phyloP scores from a whole-genome alignment of 2,329 filamentous ascomycete species.

The Pestalotiopsis sp. region DNA sequence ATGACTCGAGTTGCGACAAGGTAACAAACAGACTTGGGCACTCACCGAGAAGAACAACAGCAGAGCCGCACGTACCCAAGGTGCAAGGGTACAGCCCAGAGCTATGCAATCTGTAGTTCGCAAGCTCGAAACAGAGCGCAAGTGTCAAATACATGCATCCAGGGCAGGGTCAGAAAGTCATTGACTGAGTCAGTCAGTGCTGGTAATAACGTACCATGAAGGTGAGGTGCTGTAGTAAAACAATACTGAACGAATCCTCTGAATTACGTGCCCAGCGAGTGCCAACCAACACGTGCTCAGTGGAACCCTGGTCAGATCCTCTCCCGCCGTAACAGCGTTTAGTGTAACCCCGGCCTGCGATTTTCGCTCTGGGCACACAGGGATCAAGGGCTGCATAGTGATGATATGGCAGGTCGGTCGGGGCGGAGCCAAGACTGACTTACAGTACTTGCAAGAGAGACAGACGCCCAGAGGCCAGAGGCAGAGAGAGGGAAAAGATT shows the following conservation, averaged over 20 bases:
- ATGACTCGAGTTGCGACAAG: too few species aligned
- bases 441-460: too few species aligned
- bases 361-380: neutral
- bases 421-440: neutral
- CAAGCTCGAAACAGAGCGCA: neutral
- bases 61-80: too few species aligned
- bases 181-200: neutral
- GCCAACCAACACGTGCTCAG: conserved; percentile 7
- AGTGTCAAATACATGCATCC: neutral
- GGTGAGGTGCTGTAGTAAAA: too few species aligned
- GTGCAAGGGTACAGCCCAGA: too few species aligned
- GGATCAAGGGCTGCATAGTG: neutral
- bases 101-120: neutral
- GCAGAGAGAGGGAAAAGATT: neutral
- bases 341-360: neutral
- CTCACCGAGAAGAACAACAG: too few species aligned
- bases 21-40: too few species aligned
- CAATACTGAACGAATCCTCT: too few species aligned
- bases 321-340: neutral
- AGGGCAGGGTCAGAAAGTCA: neutral
- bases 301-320: conserved; percentile 5
- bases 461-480: neutral
- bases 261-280: too few species aligned
- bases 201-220: neutral
- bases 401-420: neutral